Evolutionary conservation across 2,329 filamentous ascomycete species (phyloP), one percentile per base, ranked within the genome.

Genomic region (Ophiostoma tasmaniense): DNA sequence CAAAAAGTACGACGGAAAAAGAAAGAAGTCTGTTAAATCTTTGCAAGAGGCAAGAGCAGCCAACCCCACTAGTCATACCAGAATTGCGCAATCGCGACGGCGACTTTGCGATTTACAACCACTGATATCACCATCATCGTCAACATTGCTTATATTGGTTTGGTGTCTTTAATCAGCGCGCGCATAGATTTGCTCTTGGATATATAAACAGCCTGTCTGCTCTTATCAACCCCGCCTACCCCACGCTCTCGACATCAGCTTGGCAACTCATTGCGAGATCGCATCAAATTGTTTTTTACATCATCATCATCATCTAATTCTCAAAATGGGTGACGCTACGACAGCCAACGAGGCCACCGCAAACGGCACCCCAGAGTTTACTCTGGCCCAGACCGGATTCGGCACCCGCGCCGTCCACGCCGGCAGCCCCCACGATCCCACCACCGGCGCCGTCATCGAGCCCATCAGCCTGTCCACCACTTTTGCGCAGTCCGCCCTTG

Each of bases 391-490:
- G 64, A 89, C 92, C 78, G 84, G 87, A 72, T 98, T 99, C 80
- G 95, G 92, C 71, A 99, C 95, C 65, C 86, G 96, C 71, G 95
- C 95, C 69, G 95, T 99, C 25, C 95, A 99, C 80, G 93, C 94
- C 72, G 95, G 95, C 71, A 87, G 92, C 61, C 92, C 92, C 75
- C 91, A 96, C 78, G 95, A 99, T 81, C 91, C 94, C 65, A 83
- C 87, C 55, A 99, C 94, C 30, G 95, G 95, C 72, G 95, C 95
- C 74, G 95, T 99, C 75, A 99, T 99, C 78, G 92, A 95, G 80
- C 82, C 95, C 74, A 97, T 99, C 78, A 97, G 94, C 11, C 87
- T 99, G 30, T 97, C 93, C 30, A 98, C 95, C 20, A 99, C 95
- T 6, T 99, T 94, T 77, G 92, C 91, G n/a, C 95, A 99, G 82